Evolutionary conservation across 148 eudicot species (phyloP), one percentile per base, ranked within the genome.

Genomic region (Chenopodium quinoa): DNA sequence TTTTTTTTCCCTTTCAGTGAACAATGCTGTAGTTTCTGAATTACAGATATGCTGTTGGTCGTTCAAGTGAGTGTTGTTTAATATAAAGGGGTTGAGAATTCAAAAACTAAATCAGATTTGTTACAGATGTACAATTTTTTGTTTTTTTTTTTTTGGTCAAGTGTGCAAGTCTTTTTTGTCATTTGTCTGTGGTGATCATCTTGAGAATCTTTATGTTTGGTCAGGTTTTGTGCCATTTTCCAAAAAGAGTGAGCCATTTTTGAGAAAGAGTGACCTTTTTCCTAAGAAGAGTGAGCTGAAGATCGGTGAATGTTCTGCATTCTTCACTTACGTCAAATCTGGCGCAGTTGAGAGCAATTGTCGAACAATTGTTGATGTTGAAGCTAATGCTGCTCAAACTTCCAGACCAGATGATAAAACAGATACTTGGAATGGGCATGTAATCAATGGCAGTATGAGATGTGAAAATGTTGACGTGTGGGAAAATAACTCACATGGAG

Each of bases 221-320:
- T 78, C 91, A 92, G 98, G 93, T 73, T 83, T 71, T 71, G 46
- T 82, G 73, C 86, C 90, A 64, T 88, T 89, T 78, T 85, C 88
- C 47, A 96, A 85, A 91, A 96, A 89, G 87, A 93, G 91, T 84
- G 92, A 89, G 83, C 89, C 90, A 69, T 88, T 89, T 78, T 85
- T 87, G 48, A 93, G 84, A 92, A 93, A 89, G 88, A 93, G 90
- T 56, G 62, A 56, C 0, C 86, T 90, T 64, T 88, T 89, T 78
- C 85, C 88, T 40, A 96, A 84, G 91, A 96, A 89, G 88, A 93
- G 91, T 84, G 92, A 89, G 83, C 90, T 96, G 48, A 93, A 86
- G 89, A 96, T 96, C 32, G 99, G 99, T n/a, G 95, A 89, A 80
- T 91, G 93, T 75, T 96, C 98, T 34, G 99, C 99, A 52, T 96